Conservation (phyloP, 1,139 yeast species). For the Debaryomyces coudertii region DNA sequence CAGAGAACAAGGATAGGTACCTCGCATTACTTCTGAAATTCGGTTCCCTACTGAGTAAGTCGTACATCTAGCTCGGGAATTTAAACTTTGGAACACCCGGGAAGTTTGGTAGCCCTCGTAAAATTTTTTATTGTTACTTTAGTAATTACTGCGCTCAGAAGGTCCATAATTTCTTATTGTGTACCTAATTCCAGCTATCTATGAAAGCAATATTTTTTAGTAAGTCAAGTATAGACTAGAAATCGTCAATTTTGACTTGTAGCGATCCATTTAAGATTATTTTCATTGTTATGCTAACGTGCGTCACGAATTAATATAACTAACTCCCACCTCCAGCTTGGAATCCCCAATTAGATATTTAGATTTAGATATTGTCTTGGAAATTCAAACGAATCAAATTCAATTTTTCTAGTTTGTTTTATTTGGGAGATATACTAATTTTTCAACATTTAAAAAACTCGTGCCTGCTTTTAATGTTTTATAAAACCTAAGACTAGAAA, state of each 20-base stretch:
- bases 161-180: constrained; percentile 3
- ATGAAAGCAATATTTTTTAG: constrained; percentile 7
- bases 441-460: not conserved
- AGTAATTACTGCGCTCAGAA: constrained; percentile 1
- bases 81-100: not conserved
- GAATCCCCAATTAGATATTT: not conserved
- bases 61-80: not conserved
- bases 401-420: constrained; percentile 2
- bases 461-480: not conserved
- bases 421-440: not conserved
- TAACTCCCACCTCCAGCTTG: not conserved
- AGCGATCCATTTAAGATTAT: constrained; percentile 1
- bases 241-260: constrained; percentile 7
- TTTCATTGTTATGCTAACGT: constrained; percentile 4
- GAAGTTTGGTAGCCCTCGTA: not conserved
- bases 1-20: not conserved
- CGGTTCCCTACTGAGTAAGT: not conserved
- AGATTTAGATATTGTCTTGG: not conserved
- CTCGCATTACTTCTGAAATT: not conserved
- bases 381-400: not conserved
- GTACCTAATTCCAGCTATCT: constrained; percentile 1
- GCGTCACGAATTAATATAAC: constrained; percentile 2
- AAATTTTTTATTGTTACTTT: not conserved
- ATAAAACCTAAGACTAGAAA: not conserved
- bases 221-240: constrained; percentile 7